Evolutionary conservation across 2,329 filamentous ascomycete species (phyloP).

Genomic region (Nemania abortiva): DNA sequence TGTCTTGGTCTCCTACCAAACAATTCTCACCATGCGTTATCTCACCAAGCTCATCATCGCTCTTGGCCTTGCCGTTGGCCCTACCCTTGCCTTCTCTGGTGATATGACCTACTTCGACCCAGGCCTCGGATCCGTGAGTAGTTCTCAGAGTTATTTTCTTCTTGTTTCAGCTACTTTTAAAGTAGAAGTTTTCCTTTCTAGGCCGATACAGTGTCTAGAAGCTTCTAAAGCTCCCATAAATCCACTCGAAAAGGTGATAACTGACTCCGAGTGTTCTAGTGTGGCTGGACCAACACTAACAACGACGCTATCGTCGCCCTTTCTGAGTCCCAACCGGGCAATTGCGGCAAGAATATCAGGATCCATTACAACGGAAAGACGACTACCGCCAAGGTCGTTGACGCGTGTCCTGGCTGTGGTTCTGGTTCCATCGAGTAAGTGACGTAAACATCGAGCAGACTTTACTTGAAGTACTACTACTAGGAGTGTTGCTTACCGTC

Average conservation of each 20-base stretch:
- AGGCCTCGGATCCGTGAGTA: constrained; percentile 45
- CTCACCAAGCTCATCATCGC: constrained; percentile 37
- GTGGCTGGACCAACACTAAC: constrained; percentile 40
- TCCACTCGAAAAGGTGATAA: too few relatives aligned
- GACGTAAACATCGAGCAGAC: neutral
- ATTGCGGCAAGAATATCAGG: constrained; percentile 46
- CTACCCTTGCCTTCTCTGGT: constrained; percentile 38
- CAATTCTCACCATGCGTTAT: constrained; percentile 7
- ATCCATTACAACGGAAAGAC: constrained; percentile 46
- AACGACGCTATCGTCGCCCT: constrained; percentile 46
- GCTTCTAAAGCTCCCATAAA: too few relatives aligned
- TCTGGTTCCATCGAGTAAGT: constrained; percentile 44
- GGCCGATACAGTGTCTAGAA: too few relatives aligned
- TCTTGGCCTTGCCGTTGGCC: constrained; percentile 33
- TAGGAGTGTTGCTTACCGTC: neutral
- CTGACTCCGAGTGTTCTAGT: too few relatives aligned
- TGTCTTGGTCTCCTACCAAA: neutral
- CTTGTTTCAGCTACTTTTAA: too few relatives aligned
- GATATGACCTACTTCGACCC: constrained; percentile 47
- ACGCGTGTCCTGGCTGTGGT: constrained; percentile 48
- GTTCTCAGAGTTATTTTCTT: too few relatives aligned
- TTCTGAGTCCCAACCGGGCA: constrained; percentile 37
- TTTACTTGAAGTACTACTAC: neutral
- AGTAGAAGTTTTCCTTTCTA: too few relatives aligned
- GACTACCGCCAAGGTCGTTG: constrained; percentile 45